A percentile compares a stretch with the other conserved stretches of the same genome.
Evolutionary conservation across 805 yeast genomes (phyloP).

Genomic region (Spathaspora boniae): DNA sequence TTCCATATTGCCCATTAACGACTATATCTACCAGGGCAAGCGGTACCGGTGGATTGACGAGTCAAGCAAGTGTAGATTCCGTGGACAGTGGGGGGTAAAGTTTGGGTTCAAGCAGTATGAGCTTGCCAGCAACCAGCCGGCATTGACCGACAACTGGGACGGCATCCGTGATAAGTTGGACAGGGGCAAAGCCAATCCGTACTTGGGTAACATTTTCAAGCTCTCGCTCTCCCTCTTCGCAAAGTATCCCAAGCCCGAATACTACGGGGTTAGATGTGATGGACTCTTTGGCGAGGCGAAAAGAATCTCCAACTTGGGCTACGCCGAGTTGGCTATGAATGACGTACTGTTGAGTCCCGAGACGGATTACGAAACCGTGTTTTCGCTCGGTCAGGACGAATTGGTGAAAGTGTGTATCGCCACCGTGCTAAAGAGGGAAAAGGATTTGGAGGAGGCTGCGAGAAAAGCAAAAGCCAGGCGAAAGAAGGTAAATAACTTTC

Average conservation of each 20-base stretch:
- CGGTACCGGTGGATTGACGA: constrained; percentile 10
- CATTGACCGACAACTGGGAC: constrained; percentile 10
- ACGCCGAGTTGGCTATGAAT: constrained; percentile 5
- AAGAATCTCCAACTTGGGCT: constrained; percentile 5
- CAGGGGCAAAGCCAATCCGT: constrained; percentile 5
- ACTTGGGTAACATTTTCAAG: constrained; percentile 3
- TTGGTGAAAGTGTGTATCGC: constrained; percentile 10
- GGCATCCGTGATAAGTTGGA: constrained; percentile 5
- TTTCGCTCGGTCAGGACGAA: constrained; percentile 4
- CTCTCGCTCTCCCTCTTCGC: constrained; percentile 4
- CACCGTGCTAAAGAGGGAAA: constrained; percentile 7
- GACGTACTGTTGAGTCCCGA: constrained; percentile 1
- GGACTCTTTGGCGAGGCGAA: constrained; percentile 4
- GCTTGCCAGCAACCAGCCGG: constrained; percentile 2
- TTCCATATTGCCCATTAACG: constrained; percentile 9
- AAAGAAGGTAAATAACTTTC: too few relatives aligned
- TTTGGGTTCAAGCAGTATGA: constrained; percentile 5
- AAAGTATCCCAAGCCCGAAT: constrained; percentile 7
- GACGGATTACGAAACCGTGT: constrained; percentile 7
- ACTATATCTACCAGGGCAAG: constrained; percentile 9
- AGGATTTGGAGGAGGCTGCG: constrained; percentile 4
- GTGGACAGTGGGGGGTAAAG: constrained; percentile 2
- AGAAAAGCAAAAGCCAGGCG: too few relatives aligned
- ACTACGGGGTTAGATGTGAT: constrained; percentile 5
- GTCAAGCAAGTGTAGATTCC: constrained; percentile 1